These are phyloP conservation scores for Stephania japonica DNA, from an alignment of 164 flowering plant genomes.

Conservation along the genomic window DNA sequence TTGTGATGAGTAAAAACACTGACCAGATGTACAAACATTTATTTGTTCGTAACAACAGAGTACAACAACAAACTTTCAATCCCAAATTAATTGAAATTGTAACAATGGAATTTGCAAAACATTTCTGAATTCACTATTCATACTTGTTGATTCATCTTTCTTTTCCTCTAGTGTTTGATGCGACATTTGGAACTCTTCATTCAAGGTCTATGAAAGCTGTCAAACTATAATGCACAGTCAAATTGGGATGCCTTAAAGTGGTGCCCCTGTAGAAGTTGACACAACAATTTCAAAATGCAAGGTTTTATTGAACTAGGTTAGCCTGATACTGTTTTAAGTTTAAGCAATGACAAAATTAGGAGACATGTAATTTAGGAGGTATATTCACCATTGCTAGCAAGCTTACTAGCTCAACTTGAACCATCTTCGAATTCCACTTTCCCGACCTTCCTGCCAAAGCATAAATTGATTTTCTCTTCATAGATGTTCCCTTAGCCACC, in stretches of 20 bases:
- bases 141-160: not conserved
- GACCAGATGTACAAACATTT: too few species aligned
- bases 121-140: not conserved
- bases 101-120: not conserved
- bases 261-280: not conserved
- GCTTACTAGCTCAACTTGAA: slow-evolving; percentile 18
- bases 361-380: not conserved
- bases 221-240: not conserved
- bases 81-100: too few species aligned
- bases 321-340: not conserved
- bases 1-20: too few species aligned
- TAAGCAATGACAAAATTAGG: too few species aligned
- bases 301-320: not conserved
- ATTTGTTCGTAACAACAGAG: too few species aligned
- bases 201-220: not conserved
- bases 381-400: not conserved
- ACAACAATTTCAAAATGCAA: not conserved
- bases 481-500: slow-evolving; percentile 67
- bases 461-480: slow-evolving; percentile 62
- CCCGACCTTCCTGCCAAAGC: slow-evolving; percentile 72
- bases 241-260: not conserved
- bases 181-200: not conserved
- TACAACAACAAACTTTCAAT: not conserved
- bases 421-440: slow-evolving; percentile 32
- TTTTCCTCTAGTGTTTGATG: not conserved